Conservation (phyloP, 2,329 filamentous ascomycete species). For the Proliferodiscus dingleyae region DNA sequence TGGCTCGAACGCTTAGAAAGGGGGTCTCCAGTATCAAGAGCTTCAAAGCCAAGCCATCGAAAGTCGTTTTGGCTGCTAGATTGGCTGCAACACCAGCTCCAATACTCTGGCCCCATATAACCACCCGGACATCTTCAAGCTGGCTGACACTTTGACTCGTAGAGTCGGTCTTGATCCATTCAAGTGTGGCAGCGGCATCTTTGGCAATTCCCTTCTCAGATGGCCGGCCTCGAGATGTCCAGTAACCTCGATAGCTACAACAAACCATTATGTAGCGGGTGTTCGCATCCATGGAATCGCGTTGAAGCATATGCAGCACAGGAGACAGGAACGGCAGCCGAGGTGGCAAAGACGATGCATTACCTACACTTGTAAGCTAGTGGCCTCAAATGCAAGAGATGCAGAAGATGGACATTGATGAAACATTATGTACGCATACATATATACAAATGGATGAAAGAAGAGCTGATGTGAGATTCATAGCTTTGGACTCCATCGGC, state of each 20-base stretch:
- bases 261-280: constrained; percentile 47
- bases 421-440: too few species aligned
- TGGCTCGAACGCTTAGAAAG: constrained; percentile 64
- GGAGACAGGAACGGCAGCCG: constrained; percentile 52
- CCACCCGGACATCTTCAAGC: constrained; percentile 36
- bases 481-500: too few species aligned
- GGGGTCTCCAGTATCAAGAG: constrained; percentile 70
- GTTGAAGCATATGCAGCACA: constrained; percentile 43
- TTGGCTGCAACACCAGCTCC: constrained; percentile 67
- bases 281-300: constrained; percentile 17
- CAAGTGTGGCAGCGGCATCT: constrained; percentile 60
- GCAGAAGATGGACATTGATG: too few species aligned
- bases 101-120: constrained; percentile 76
- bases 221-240: constrained; percentile 68
- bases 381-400: constrained; percentile 8
- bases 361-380: constrained; percentile 41
- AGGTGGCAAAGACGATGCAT: constrained; percentile 54
- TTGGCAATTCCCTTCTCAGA: constrained; percentile 65
- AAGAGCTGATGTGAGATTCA: too few species aligned
- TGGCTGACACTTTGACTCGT: constrained; percentile 13
- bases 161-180: constrained; percentile 51
- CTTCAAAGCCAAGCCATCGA: constrained; percentile 25
- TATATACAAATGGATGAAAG: too few species aligned
- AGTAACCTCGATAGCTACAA: constrained; percentile 54
- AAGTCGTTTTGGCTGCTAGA: constrained; percentile 20